These are phyloP conservation scores for Urostyla sp. DNA, from an alignment of 73 alveolate genomes.

Conservation along the genomic window DNA sequence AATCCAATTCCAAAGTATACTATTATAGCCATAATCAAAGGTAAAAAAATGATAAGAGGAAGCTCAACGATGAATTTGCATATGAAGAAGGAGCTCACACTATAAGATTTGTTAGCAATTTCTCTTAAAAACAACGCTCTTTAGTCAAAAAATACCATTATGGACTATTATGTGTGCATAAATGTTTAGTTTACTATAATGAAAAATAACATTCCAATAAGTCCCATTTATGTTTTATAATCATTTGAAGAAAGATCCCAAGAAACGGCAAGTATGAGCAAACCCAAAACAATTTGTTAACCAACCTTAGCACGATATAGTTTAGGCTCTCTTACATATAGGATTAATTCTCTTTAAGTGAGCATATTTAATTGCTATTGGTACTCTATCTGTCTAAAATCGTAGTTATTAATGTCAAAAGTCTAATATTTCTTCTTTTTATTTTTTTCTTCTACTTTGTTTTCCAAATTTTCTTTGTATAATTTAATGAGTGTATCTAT, in stretches of 20 bases:
- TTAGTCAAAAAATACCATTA: constrained; percentile 63
- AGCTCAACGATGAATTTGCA: constrained; percentile 67
- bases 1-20: constrained; percentile 55
- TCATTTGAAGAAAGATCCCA: constrained; percentile 35
- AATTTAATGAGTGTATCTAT: not conserved
- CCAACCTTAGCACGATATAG: constrained; percentile 49
- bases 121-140: constrained; percentile 80
- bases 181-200: constrained; percentile 52
- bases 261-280: constrained; percentile 59
- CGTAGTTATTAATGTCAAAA: not conserved
- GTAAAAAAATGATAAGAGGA: constrained; percentile 55
- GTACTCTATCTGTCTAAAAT: not conserved
- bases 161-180: constrained; percentile 44
- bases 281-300: constrained; percentile 58
- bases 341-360: not conserved
- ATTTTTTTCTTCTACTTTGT: not conserved
- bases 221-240: constrained; percentile 48
- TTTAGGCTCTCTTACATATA: not conserved
- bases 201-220: constrained; percentile 64
- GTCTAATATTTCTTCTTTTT: not conserved
- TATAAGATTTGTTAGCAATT: constrained; percentile 70
- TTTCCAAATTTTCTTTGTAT: not conserved
- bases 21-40: constrained; percentile 18
- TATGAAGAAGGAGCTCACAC: constrained; percentile 67
- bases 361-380: not conserved